Conservation (phyloP, 169 alveolate genomes). For the Plasmodium coatneyi region DNA sequence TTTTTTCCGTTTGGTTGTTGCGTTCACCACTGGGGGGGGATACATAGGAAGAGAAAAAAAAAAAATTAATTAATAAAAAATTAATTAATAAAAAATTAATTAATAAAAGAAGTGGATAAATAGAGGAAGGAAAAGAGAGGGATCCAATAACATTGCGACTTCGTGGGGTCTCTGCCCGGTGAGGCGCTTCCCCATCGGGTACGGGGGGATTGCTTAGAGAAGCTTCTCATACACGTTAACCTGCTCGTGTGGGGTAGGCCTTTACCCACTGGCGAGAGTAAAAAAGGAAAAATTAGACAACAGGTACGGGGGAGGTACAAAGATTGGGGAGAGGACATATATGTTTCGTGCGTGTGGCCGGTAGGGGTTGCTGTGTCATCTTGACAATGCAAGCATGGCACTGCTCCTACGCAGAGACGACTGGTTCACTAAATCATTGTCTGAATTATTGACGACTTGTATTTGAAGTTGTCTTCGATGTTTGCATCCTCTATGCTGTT, state of each 20-base stretch:
- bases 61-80: no score
- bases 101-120: no score
- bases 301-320: background rate
- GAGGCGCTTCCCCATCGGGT: background rate
- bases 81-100: no score
- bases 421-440: conserved; percentile 28
- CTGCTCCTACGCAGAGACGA: background rate
- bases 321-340: background rate
- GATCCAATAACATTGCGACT: background rate
- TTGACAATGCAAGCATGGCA: background rate
- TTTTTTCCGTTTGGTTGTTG: background rate
- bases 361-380: background rate
- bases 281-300: background rate
- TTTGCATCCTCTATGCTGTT: conserved; percentile 79
- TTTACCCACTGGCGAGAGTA: background rate
- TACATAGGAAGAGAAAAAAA: background rate
- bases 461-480: conserved; percentile 23
- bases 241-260: background rate
- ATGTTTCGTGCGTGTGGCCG: background rate
- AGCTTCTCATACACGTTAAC: background rate
- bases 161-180: background rate
- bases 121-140: background rate
- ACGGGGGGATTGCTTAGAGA: background rate
- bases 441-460: conserved; percentile 58
- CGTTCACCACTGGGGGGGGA: background rate